Evolutionary conservation across 495 filamentous ascomycete species (phyloP).

Genomic region (Aspergillus wentii): DNA sequence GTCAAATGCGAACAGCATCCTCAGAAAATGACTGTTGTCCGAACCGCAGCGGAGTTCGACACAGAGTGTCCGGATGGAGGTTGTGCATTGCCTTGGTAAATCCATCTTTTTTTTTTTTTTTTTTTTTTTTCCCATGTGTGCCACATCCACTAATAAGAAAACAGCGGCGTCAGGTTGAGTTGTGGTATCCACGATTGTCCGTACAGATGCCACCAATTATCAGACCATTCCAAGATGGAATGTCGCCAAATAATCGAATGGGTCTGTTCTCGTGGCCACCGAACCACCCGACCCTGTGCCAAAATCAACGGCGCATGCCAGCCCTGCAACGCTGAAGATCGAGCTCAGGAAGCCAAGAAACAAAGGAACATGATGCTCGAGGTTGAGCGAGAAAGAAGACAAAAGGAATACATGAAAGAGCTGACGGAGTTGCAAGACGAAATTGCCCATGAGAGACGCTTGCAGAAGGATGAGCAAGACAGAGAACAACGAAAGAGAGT

Average conservation of each 20-base stretch:
- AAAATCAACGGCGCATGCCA: slow-evolving; percentile 11
- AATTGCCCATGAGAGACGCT: slow-evolving; percentile 46
- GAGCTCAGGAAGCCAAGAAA: slow-evolving; percentile 28
- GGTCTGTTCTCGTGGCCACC: slow-evolving; percentile 51
- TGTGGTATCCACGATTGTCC: slow-evolving; percentile 61
- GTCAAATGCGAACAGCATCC: slow-evolving; percentile 66
- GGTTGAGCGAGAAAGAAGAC: slow-evolving; percentile 40
- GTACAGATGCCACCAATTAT: slow-evolving; percentile 57
- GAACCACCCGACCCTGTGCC: slow-evolving; percentile 32
- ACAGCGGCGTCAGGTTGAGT: slow-evolving; percentile 49
- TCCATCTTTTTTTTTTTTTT: slow-evolving; percentile 4
- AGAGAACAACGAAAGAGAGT: slow-evolving; percentile 37
- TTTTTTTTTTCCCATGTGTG: too few relatives aligned
- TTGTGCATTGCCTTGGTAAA: slow-evolving; percentile 63
- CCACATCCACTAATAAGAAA: slow-evolving; percentile 1
- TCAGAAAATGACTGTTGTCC: slow-evolving; percentile 39
- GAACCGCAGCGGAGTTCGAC: slow-evolving; percentile 51
- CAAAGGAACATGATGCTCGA: slow-evolving; percentile 53
- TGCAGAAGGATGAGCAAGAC: slow-evolving; percentile 39
- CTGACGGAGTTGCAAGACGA: slow-evolving; percentile 56
- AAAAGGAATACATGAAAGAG: slow-evolving; percentile 42
- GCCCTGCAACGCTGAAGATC: slow-evolving; percentile 44
- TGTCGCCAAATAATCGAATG: slow-evolving; percentile 45
- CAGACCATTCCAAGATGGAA: slow-evolving; percentile 60
- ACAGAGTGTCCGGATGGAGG: slow-evolving; percentile 65